Conservation (phyloP, 1,284 basidiomycete species). For the Wallemia hederae region DNA sequence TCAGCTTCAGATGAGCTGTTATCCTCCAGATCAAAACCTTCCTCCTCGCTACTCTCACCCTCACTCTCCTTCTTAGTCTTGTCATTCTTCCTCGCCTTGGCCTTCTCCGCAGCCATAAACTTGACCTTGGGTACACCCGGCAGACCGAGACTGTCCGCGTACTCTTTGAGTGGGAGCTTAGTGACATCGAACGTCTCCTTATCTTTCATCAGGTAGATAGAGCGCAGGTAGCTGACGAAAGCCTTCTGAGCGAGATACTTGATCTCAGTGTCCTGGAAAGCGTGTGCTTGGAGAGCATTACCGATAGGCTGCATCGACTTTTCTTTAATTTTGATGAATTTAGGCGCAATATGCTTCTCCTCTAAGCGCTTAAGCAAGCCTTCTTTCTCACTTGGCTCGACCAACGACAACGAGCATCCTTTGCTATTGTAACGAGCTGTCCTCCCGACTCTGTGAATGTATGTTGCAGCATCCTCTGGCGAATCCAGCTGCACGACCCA, state of each 20-base stretch:
- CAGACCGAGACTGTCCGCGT: slow-evolving; percentile 65
- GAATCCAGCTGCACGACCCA: slow-evolving; percentile 97
- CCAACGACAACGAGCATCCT: slow-evolving; percentile 56
- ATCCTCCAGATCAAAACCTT: slow-evolving; percentile 15
- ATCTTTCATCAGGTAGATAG: slow-evolving; percentile 74
- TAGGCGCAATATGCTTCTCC: slow-evolving; percentile 41
- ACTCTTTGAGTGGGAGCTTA: slow-evolving; percentile 52
- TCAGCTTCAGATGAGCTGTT: not conserved
- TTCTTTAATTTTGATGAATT: slow-evolving; percentile 64
- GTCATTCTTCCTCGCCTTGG: slow-evolving; percentile 41
- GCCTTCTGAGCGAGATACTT: slow-evolving; percentile 93
- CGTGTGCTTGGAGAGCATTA: slow-evolving; percentile 69
- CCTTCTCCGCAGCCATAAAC: slow-evolving; percentile 42
- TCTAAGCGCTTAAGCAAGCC: slow-evolving; percentile 47
- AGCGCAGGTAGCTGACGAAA: slow-evolving; percentile 85
- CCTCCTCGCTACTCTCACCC: slow-evolving; percentile 9
- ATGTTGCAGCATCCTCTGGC: slow-evolving; percentile 91
- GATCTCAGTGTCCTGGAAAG: slow-evolving; percentile 85
- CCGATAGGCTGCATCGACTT: slow-evolving; percentile 66
- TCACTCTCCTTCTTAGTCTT: slow-evolving; percentile 10
- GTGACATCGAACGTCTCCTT: slow-evolving; percentile 70
- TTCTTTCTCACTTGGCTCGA: slow-evolving; percentile 71
- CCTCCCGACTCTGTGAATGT: slow-evolving; percentile 85
- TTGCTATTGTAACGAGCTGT: slow-evolving; percentile 79
- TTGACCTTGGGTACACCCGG: slow-evolving; percentile 92